Evolutionary conservation across 1,139 yeast species (phyloP).

Genomic region (Candida gigantensis): DNA sequence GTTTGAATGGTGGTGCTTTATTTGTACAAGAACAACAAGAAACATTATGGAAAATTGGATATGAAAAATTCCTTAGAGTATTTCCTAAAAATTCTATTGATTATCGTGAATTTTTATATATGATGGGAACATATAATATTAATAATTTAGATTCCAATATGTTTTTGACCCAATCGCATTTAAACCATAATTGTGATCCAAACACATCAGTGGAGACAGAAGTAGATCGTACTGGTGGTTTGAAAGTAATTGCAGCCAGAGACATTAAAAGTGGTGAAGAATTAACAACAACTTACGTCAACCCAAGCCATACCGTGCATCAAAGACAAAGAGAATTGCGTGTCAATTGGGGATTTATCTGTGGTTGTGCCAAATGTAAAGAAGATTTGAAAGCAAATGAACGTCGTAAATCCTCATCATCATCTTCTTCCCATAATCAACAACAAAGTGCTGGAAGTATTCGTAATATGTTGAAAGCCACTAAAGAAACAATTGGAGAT

Average conservation of each 20-base stretch:
- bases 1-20: constrained; percentile 49
- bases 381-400: constrained; percentile 49
- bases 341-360: constrained; percentile 83
- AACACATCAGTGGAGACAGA: constrained; percentile 58
- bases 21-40: constrained; percentile 60
- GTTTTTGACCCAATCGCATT: constrained; percentile 63
- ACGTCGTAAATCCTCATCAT: constrained; percentile 39
- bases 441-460: constrained; percentile 36
- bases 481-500: constrained; percentile 36
- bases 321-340: constrained; percentile 68
- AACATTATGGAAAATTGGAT: constrained; percentile 61
- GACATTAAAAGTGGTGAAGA: constrained; percentile 68
- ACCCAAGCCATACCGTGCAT: constrained; percentile 61
- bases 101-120: constrained; percentile 57
- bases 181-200: constrained; percentile 79
- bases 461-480: constrained; percentile 45
- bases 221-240: constrained; percentile 49
- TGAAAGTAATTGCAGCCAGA: constrained; percentile 60
- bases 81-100: constrained; percentile 48
- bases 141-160: constrained; percentile 70
- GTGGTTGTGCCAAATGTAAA: constrained; percentile 67
- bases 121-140: constrained; percentile 72
- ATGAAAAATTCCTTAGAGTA: constrained; percentile 47
- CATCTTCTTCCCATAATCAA: constrained; percentile 16
- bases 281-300: constrained; percentile 67